phyloP scores from a whole-genome alignment of 345 rosid genomes.

The Eucalyptus brandiana region DNA sequence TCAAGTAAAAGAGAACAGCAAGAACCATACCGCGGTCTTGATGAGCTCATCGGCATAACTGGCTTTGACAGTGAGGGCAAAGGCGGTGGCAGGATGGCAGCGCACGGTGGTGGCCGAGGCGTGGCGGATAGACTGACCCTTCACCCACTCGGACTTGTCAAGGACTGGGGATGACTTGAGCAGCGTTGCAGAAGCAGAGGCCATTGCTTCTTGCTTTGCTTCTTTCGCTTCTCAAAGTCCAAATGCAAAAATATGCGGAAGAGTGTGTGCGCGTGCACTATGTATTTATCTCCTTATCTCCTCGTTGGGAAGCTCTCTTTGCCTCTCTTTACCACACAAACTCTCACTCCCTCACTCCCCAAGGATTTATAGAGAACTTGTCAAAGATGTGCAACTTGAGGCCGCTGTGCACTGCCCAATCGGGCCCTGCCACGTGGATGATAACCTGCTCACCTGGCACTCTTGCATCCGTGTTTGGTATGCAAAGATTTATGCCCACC shows the following conservation, averaged over 20 bases:
- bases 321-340: not conserved
- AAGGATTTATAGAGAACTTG: not conserved
- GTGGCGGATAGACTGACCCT: slow-evolving; percentile 2
- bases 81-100: not conserved
- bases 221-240: not conserved
- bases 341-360: not conserved
- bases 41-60: slow-evolving; percentile 16
- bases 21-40: slow-evolving; percentile 14
- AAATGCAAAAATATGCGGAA: not conserved
- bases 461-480: not conserved
- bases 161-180: slow-evolving; percentile 1
- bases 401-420: slow-evolving; percentile 10
- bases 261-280: not conserved
- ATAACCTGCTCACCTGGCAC: not conserved
- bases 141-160: slow-evolving; percentile 10
- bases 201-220: not conserved
- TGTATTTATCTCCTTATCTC: not conserved
- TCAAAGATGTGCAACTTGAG: slow-evolving; percentile 10
- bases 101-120: not conserved
- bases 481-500: not conserved
- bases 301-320: not conserved
- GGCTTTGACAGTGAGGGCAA: slow-evolving; percentile 2
- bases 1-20: not conserved
- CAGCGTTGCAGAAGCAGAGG: slow-evolving; percentile 4
- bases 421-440: slow-evolving; percentile 1